phyloP scores from a whole-genome alignment of 2,329 filamentous ascomycete genomes.

The Diaporthe batatas region DNA sequence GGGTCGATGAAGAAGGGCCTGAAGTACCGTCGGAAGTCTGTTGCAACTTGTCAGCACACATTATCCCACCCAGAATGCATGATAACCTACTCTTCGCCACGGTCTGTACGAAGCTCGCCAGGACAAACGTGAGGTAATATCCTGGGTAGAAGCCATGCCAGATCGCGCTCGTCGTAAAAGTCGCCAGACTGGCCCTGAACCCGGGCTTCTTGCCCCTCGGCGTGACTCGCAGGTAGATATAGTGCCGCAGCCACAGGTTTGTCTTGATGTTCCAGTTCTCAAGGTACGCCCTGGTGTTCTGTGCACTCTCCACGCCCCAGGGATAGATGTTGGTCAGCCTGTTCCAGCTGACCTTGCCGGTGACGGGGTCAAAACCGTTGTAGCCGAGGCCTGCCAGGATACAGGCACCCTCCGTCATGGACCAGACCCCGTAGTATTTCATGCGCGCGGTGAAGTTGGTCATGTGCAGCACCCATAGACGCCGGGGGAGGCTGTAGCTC shows the following conservation, averaged over 20 bases:
- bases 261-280: conserved; percentile 99
- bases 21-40: conserved; percentile 89
- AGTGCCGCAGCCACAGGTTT: conserved; percentile 96
- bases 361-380: conserved; percentile 88
- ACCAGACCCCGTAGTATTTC: conserved; percentile 99
- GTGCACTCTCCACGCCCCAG: conserved; percentile 86
- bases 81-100: conserved; percentile 85
- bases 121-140: conserved; percentile 91
- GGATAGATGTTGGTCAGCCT: conserved; percentile 91
- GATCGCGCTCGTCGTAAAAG: conserved; percentile 92
- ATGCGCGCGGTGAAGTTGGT: conserved; percentile 83
- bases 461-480: conserved; percentile 86
- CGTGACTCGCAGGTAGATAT: conserved; percentile 94
- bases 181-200: conserved; percentile 93
- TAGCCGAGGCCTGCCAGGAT: conserved; percentile 95
- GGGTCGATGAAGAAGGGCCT: conserved; percentile 93
- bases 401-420: conserved; percentile 91
- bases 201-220: conserved; percentile 96
- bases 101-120: conserved; percentile 93
- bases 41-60: conserved; percentile 41
- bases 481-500: conserved; percentile 75
- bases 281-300: conserved; percentile 93
- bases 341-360: conserved; percentile 90
- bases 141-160: conserved; percentile 99
- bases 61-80: conserved; percentile 35